Evolutionary conservation across 2,329 filamentous ascomycete species (phyloP), one percentile per base, ranked within the genome.

Genomic region (Colletotrichum zoysiae): DNA sequence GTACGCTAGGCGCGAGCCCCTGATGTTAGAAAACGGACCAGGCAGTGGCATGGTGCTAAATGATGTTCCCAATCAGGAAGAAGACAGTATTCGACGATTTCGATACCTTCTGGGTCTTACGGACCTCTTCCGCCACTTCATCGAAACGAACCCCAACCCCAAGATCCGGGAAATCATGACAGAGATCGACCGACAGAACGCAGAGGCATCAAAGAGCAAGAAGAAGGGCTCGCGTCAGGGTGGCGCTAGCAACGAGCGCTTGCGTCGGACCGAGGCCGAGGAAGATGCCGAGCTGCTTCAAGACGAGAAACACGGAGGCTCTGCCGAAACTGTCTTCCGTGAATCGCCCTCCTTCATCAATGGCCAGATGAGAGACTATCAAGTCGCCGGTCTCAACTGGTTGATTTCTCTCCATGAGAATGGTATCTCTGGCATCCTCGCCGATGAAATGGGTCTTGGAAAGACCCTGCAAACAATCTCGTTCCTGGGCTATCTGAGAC

Each of bases 401-500:
- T 88, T 99, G 57, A 95, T 99, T 76, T 98, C 95, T 16, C 88
- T 99, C 7, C 96, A 99, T 78, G 96, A 99, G 82, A 99, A 99
- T 78, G 96, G 96, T 85, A 99, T 99, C 76, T 98, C 95, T 26
- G 96, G 96, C 76, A 99, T 99, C 74, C 86, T 99, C 61, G 96
- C 96, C 73, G 96, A 99, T 79, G 96, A 99, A 84, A 99, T 99
- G 96, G 96, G 96, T 82, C 87, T 99, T 26, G 96, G 96, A 78
- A 99, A 99, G 86, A 99, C 96, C 0, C 84, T 99, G 38, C 96
- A 99, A 83, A 99, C 96, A 0, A 99, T 99, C 72, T 93, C 96
- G 1, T 99, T 99, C 83, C 84, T 99, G 44, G 96, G 96, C 3
- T 99, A 99, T 79, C 86, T 99, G 55, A 91, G 96, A 78, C 96